A percentile compares a stretch with the other conserved stretches of the same genome.
phyloP scores from a whole-genome alignment of 2,329 filamentous ascomycete genomes.

The Cladosporium cucumerinum region DNA sequence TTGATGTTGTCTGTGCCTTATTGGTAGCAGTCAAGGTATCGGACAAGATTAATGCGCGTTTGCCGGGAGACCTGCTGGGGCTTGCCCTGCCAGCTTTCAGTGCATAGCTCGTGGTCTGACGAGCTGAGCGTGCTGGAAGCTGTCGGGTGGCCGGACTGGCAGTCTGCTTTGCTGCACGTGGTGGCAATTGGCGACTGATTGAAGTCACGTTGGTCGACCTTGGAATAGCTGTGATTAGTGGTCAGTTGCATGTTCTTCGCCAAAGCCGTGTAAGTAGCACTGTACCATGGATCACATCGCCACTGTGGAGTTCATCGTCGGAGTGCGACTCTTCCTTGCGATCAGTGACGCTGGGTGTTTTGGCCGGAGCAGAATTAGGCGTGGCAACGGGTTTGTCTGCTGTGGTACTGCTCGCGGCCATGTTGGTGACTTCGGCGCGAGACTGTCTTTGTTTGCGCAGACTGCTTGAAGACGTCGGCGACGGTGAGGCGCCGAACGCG shows the following conservation, averaged over 20 bases:
- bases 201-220: neutral
- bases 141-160: constrained; percentile 17
- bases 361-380: neutral
- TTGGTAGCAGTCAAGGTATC: neutral
- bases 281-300: constrained; percentile 24
- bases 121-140: constrained; percentile 28
- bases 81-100: constrained; percentile 1
- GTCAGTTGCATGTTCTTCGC: neutral
- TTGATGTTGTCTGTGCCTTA: constrained; percentile 16
- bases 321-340: constrained; percentile 24
- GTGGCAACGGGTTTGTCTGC: neutral
- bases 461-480: constrained; percentile 26
- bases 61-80: constrained; percentile 13
- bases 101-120: constrained; percentile 26
- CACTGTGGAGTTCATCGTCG: constrained; percentile 24
- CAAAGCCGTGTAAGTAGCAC: neutral
- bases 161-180: neutral
- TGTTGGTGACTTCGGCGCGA: neutral
- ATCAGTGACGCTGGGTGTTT: constrained; percentile 17
- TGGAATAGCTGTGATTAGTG: neutral
- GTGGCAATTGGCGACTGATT: neutral
- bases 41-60: neutral
- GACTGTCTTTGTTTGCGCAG: constrained; percentile 22
- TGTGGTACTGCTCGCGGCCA: neutral
- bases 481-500: constrained; percentile 28